Percentiles rank a stretch among this genome's conserved stretches.
Conservation (phyloP, 2,329 filamentous ascomycete genomes). For the Cladobotryum mycophilum region DNA sequence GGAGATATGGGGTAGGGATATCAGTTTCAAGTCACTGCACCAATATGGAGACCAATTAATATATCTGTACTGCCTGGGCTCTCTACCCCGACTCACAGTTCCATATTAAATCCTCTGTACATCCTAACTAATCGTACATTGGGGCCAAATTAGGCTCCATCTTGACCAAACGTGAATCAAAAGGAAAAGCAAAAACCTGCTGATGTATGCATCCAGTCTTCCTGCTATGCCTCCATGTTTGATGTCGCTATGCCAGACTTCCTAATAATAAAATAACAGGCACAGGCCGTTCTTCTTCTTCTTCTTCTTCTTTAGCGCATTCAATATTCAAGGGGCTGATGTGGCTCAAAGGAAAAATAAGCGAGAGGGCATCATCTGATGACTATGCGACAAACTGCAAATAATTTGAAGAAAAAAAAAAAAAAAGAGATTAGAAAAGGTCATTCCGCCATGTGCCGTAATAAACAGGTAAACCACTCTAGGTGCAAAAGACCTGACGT, state of each 20-base stretch:
- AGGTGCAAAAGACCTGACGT: background rate
- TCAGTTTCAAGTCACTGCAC: too few relatives aligned
- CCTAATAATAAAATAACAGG: background rate
- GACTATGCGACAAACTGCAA: background rate
- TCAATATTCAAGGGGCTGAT: background rate
- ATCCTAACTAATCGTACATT: constrained; percentile 19
- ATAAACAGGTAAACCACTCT: background rate
- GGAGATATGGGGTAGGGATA: too few relatives aligned
- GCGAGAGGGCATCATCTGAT: background rate
- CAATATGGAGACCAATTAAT: too few relatives aligned
- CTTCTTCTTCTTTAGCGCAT: background rate
- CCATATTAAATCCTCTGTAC: constrained; percentile 16
- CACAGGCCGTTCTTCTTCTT: too few relatives aligned
- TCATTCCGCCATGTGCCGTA: background rate
- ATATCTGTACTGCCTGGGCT: too few relatives aligned
- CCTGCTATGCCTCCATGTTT: background rate
- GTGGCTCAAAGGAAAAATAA: background rate
- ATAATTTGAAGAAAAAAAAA: background rate
- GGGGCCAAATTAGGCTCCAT: constrained; percentile 7
- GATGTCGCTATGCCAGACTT: background rate
- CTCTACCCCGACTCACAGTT: constrained; percentile 8
- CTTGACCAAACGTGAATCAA: background rate
- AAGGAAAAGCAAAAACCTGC: background rate
- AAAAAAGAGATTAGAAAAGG: background rate
- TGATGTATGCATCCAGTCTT: background rate